Evolutionary conservation across 1,284 basidiomycete genomes (phyloP).

Genomic region (Ustilago curta): DNA sequence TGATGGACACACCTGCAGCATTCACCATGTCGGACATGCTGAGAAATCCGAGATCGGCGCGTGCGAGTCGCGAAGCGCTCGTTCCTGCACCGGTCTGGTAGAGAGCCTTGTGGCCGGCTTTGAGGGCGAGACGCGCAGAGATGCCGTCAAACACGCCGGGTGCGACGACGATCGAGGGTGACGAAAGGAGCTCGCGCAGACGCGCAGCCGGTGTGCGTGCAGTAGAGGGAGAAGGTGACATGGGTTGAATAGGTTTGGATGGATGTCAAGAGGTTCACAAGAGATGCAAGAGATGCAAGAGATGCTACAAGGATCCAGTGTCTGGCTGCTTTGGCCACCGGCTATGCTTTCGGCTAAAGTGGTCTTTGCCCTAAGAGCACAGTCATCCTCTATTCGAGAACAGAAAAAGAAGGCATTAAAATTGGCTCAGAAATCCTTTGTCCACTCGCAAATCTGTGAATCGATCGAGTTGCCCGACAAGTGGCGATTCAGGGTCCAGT

Average conservation of each 20-base stretch:
- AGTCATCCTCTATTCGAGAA: not conserved
- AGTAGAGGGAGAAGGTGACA: not conserved
- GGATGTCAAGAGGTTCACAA: not conserved
- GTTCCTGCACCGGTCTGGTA: slow-evolving; percentile 83
- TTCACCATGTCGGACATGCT: slow-evolving; percentile 76
- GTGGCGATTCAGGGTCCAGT: slow-evolving; percentile 6
- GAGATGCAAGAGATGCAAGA: not conserved
- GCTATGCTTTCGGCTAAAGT: slow-evolving; percentile 8
- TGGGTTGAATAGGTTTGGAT: not conserved
- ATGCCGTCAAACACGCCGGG: slow-evolving; percentile 82
- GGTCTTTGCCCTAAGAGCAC: not conserved
- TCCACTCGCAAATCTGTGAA: not conserved
- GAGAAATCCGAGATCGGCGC: slow-evolving; percentile 82
- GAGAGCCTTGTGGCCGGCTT: slow-evolving; percentile 76
- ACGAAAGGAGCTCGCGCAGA: slow-evolving; percentile 26
- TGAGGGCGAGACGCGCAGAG: slow-evolving; percentile 80
- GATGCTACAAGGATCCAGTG: not conserved
- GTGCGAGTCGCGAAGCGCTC: slow-evolving; percentile 80
- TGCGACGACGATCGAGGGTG: slow-evolving; percentile 27
- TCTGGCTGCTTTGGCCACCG: not conserved
- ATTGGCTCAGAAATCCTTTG: not conserved
- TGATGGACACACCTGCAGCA: slow-evolving; percentile 37
- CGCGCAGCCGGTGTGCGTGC: slow-evolving; percentile 29
- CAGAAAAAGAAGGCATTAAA: not conserved
- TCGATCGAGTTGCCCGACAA: too few species aligned